Conservation (phyloP, 768 basidiomycete species). For the Porphyrellus cyaneotinctus region DNA sequence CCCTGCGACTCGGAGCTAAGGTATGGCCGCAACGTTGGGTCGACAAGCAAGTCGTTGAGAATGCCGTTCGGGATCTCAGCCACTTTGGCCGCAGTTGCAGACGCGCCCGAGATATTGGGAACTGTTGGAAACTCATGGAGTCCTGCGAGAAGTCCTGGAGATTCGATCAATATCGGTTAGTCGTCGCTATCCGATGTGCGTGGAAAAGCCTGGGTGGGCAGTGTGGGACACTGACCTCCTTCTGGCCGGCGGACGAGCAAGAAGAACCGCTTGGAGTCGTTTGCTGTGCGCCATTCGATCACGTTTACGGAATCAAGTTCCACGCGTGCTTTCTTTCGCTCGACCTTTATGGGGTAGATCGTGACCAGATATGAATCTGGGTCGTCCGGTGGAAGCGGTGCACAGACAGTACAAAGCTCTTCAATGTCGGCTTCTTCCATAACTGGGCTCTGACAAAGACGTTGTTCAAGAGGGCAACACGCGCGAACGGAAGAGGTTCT, state of each 20-base stretch:
- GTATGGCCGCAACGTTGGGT: constrained; percentile 21
- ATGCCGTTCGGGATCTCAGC: constrained; percentile 34
- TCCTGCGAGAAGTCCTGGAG: constrained; percentile 81
- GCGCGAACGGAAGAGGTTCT: background rate
- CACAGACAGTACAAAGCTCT: constrained; percentile 68
- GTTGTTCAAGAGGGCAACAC: background rate
- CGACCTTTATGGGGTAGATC: constrained; percentile 82
- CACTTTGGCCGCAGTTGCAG: constrained; percentile 34
- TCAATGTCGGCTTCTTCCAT: constrained; percentile 58
- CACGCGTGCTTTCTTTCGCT: constrained; percentile 77
- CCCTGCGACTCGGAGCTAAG: constrained; percentile 2
- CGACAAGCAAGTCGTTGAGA: constrained; percentile 38
- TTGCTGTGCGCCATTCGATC: constrained; percentile 64
- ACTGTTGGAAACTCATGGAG: constrained; percentile 82
- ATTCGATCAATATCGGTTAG: constrained; percentile 1
- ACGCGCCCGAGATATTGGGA: constrained; percentile 44
- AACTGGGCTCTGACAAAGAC: background rate
- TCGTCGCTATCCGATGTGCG: background rate
- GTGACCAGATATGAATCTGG: constrained; percentile 42
- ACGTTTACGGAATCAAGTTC: constrained; percentile 84
- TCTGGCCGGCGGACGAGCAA: constrained; percentile 80
- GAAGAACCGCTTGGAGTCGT: constrained; percentile 51
- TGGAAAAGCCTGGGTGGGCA: background rate
- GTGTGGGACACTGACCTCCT: constrained; percentile 50
- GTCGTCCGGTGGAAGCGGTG: constrained; percentile 42